phyloP scores from a whole-genome alignment of 2,329 filamentous ascomycete species.

The Thermomyces lanuginosus region DNA sequence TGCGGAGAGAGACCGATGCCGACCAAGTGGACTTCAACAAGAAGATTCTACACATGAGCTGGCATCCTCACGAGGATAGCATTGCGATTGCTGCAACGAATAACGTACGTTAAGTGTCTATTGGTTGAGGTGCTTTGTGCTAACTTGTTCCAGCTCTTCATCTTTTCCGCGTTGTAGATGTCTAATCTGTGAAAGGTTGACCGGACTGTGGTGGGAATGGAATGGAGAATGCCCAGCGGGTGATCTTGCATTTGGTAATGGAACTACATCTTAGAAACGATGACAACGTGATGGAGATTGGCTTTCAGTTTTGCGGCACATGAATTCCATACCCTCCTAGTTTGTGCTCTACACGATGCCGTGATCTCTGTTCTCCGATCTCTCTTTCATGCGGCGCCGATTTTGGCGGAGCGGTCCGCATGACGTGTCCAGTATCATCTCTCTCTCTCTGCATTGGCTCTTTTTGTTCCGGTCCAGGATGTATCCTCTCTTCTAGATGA shows the following conservation, averaged over 20 bases:
- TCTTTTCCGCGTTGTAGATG: slow-evolving; percentile 56
- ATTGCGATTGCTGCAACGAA: slow-evolving; percentile 99
- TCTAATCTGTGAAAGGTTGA: slow-evolving; percentile 4
- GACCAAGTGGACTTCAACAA: slow-evolving; percentile 99
- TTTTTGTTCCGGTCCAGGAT: too few species aligned
- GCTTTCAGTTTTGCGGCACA: too few species aligned
- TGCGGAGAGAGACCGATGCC: slow-evolving; percentile 97
- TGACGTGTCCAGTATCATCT: too few species aligned
- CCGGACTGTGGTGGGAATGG: slow-evolving; percentile 1
- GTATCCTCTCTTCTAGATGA: too few species aligned
- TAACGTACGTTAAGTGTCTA: slow-evolving; percentile 56
- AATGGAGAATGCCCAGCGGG: slow-evolving; percentile 1
- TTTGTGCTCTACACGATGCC: too few species aligned
- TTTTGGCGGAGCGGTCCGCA: too few species aligned
- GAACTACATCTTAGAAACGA: neutral
- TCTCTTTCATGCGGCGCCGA: too few species aligned
- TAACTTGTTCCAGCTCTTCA: slow-evolving; percentile 44
- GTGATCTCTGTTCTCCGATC: too few species aligned
- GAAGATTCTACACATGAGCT: slow-evolving; percentile 99
- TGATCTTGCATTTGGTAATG: neutral
- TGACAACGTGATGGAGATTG: slow-evolving; percentile 1
- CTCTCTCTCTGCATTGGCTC: too few species aligned
- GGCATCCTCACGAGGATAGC: slow-evolving; percentile 98
- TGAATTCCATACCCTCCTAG: too few species aligned
- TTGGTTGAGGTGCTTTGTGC: slow-evolving; percentile 7